phyloP scores from a whole-genome alignment of 768 basidiomycete genomes.

The Phylloporus sp. region DNA sequence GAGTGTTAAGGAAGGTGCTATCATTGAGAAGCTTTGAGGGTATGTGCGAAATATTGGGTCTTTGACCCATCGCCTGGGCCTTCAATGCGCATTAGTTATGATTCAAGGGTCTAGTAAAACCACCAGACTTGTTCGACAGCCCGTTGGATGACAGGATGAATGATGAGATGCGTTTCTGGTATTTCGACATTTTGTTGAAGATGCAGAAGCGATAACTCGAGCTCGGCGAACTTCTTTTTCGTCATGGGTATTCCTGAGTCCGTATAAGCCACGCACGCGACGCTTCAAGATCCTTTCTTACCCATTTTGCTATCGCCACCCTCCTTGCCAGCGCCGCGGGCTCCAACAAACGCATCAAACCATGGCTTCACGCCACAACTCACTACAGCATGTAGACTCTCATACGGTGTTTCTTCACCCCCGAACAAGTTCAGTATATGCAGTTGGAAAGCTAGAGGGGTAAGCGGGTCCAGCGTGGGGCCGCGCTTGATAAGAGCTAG shows the following conservation, averaged over 20 bases:
- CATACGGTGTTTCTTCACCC: slow-evolving; percentile 88
- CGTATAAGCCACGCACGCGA: background rate
- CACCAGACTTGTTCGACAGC: slow-evolving; percentile 69
- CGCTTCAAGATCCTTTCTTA: slow-evolving; percentile 24
- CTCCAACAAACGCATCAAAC: slow-evolving; percentile 96
- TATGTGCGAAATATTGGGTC: slow-evolving; percentile 73
- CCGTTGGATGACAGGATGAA: slow-evolving; percentile 85
- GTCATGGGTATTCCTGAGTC: slow-evolving; percentile 85
- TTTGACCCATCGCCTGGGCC: slow-evolving; percentile 50
- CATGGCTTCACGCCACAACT: slow-evolving; percentile 95
- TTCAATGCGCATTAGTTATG: slow-evolving; percentile 12
- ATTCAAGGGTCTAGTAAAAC: slow-evolving; percentile 29
- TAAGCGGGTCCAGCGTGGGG: slow-evolving; percentile 73
- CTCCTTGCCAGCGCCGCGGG: slow-evolving; percentile 72
- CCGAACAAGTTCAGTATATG: slow-evolving; percentile 92
- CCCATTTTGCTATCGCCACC: slow-evolving; percentile 82
- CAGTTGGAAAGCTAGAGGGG: slow-evolving; percentile 78
- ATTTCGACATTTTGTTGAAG: slow-evolving; percentile 99
- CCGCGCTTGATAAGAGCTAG: slow-evolving; percentile 94
- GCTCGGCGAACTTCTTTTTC: slow-evolving; percentile 98
- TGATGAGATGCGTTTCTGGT: slow-evolving; percentile 89
- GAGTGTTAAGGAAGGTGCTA: slow-evolving; percentile 85
- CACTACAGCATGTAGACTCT: slow-evolving; percentile 91
- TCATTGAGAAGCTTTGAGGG: slow-evolving; percentile 76
- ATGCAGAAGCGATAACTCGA: slow-evolving; percentile 90